Percentiles rank a stretch among this genome's conserved stretches.
Conservation (phyloP, 1,284 basidiomycete species). For the Abortiporus biennis region DNA sequence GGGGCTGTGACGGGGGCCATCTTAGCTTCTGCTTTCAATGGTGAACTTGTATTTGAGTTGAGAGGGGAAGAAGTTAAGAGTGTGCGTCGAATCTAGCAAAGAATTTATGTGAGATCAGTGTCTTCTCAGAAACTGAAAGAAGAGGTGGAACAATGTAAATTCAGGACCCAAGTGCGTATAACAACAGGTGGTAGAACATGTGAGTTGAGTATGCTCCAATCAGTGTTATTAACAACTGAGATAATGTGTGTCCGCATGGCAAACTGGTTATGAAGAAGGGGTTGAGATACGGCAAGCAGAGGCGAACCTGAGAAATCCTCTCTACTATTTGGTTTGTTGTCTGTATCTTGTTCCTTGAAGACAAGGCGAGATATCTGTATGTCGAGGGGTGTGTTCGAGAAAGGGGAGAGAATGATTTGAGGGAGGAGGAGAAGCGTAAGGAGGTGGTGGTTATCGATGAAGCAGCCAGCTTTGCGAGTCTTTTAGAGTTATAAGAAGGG, state of each 20-base stretch:
- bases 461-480: no score
- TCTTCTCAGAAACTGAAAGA: not conserved
- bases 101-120: conserved; percentile 19
- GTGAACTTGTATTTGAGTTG: no score
- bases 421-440: not conserved
- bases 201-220: no score
- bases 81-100: conserved; percentile 42
- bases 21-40: conserved; percentile 20
- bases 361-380: not conserved
- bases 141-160: no score
- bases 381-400: not conserved
- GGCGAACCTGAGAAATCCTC: conserved; percentile 13
- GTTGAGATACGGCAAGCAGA: not conserved
- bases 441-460: not conserved
- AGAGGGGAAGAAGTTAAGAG: no score
- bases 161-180: no score
- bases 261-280: no score
- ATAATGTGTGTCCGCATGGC: no score
- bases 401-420: not conserved
- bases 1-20: conserved; percentile 72
- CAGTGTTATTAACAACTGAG: no score
- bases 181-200: no score
- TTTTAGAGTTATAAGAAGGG: no score
- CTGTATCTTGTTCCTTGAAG: not conserved
- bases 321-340: not conserved